These are phyloP conservation scores for Ophiosphaerella narmari DNA, from an alignment of 2,329 filamentous ascomycete genomes.

Conservation along the genomic window DNA sequence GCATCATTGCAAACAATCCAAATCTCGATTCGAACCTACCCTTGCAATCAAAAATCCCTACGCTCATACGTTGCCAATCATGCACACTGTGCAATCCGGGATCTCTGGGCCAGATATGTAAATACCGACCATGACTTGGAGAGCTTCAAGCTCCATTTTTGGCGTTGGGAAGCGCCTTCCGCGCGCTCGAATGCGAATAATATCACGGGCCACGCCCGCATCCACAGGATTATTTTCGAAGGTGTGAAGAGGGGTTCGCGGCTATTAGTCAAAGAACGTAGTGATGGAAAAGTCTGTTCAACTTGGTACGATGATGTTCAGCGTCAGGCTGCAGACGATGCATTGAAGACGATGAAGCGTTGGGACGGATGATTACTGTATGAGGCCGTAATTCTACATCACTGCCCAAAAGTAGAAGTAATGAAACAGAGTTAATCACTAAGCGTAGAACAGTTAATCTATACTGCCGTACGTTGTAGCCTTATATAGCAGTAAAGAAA, in stretches of 20 bases:
- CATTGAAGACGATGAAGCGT: too few relatives aligned
- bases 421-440: too few relatives aligned
- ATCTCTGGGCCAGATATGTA: slow-evolving; percentile 6
- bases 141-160: slow-evolving; percentile 9
- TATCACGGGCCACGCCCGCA: background rate
- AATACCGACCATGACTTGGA: background rate
- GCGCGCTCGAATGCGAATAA: background rate
- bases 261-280: slow-evolving; percentile 1
- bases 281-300: background rate
- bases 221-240: slow-evolving; percentile 1
- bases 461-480: too few relatives aligned
- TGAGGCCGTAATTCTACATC: too few relatives aligned
- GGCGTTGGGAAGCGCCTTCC: slow-evolving; percentile 12
- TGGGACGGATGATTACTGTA: too few relatives aligned
- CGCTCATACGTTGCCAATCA: slow-evolving; percentile 5
- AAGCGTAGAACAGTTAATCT: too few relatives aligned
- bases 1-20: slow-evolving; percentile 1
- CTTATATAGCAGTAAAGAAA: too few relatives aligned
- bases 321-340: too few relatives aligned
- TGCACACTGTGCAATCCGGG: slow-evolving; percentile 9
- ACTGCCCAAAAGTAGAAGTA: too few relatives aligned
- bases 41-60: background rate
- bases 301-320: background rate
- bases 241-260: background rate
- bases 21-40: background rate